Percentiles rank a stretch among this genome's conserved stretches.
These are phyloP conservation scores for Xerocomus spinulosus DNA, from an alignment of 768 basidiomycete genomes.

Conservation along the genomic window DNA sequence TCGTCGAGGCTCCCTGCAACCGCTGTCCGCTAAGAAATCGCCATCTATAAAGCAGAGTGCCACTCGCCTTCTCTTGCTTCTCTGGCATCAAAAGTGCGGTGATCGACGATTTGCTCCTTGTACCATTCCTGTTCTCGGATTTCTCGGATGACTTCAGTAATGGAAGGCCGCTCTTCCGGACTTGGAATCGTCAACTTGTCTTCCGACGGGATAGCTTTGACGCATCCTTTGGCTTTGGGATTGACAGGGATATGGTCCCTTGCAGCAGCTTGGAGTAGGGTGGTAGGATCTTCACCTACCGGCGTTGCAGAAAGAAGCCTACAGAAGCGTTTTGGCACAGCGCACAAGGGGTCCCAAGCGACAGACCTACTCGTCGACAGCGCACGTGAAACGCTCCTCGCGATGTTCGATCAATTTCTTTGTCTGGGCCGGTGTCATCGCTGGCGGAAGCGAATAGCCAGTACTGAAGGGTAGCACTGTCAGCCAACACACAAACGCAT, in stretches of 20 bases:
- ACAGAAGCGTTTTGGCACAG: neutral
- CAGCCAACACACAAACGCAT: neutral
- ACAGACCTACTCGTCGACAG: conserved; percentile 60
- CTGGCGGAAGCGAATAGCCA: conserved; percentile 20
- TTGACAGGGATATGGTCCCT: conserved; percentile 68
- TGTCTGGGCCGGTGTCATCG: conserved; percentile 52
- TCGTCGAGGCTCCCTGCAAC: conserved; percentile 44
- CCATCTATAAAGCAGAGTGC: neutral
- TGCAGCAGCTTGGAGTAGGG: conserved; percentile 61
- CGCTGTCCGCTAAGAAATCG: neutral
- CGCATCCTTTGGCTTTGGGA: conserved; percentile 31
- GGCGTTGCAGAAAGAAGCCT: conserved; percentile 59
- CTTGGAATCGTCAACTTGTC: conserved; percentile 32
- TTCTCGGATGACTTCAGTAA: conserved; percentile 55
- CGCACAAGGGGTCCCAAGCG: neutral
- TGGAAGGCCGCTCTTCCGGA: conserved; percentile 51
- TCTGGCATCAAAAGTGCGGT: conserved; percentile 50
- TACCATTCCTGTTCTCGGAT: conserved; percentile 61
- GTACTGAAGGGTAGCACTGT: conserved; percentile 9
- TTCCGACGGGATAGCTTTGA: neutral
- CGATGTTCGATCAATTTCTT: conserved; percentile 70
- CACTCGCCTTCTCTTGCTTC: conserved; percentile 46
- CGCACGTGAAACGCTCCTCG: conserved; percentile 57
- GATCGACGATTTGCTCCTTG: conserved; percentile 59
- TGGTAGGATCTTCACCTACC: conserved; percentile 53